phyloP scores from a whole-genome alignment of 257 asterid species.

The Scutellaria barbata region DNA sequence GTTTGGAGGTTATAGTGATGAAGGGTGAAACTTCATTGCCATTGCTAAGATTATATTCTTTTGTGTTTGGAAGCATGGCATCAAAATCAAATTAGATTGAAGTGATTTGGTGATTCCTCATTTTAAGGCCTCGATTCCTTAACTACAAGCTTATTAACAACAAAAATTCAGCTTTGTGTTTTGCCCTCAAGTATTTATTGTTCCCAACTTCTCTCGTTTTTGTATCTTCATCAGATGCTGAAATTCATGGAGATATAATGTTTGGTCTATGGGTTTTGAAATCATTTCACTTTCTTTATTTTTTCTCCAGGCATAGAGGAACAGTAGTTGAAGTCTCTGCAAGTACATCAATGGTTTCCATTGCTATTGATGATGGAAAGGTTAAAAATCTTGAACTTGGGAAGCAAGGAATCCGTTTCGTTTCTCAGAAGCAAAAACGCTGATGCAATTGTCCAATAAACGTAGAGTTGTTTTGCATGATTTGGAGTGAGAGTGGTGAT shows the following conservation, averaged over 20 bases:
- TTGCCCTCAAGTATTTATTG: not conserved
- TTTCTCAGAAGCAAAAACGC: constrained; percentile 71
- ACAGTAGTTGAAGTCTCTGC: constrained; percentile 44
- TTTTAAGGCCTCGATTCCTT: constrained; percentile 2
- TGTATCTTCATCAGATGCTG: constrained; percentile 8
- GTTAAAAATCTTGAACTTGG: constrained; percentile 75
- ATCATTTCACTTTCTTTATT: constrained; percentile 7
- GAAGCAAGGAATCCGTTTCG: constrained; percentile 87
- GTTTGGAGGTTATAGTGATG: not conserved
- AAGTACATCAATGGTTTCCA: constrained; percentile 66
- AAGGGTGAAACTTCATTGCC: not conserved
- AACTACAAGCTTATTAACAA: not conserved
- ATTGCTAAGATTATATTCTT: constrained; percentile 1
- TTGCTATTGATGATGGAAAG: constrained; percentile 78
- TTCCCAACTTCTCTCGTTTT: constrained; percentile 14
- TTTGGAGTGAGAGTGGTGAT: not conserved
- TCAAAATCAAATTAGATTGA: too few species aligned
- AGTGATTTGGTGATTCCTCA: not conserved
- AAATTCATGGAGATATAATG: not conserved
- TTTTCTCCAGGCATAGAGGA: constrained; percentile 45
- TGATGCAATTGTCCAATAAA: constrained; percentile 27
- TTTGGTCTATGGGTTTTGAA: not conserved
- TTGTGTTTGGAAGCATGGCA: constrained; percentile 9
- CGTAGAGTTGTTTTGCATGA: not conserved
- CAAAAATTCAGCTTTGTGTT: constrained; percentile 14